A percentile compares a stretch with the other conserved stretches of the same genome.
These are phyloP conservation scores for Macrophomina pseudophaseolina DNA, from an alignment of 2,329 filamentous ascomycete species.

Conservation along the genomic window DNA sequence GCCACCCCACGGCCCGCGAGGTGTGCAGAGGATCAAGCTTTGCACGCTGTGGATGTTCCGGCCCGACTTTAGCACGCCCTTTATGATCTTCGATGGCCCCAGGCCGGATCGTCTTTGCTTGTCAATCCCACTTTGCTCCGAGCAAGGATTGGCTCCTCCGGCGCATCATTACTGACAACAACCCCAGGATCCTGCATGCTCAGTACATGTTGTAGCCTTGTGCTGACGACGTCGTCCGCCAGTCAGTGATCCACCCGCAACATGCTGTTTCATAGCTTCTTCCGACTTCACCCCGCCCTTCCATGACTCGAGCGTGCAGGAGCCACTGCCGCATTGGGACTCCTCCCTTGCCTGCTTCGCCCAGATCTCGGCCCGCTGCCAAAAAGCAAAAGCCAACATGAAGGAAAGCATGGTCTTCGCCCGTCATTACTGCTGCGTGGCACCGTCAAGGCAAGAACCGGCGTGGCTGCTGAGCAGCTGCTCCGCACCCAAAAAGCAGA, in stretches of 20 bases:
- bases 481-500: background rate
- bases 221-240: background rate
- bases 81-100: constrained; percentile 13
- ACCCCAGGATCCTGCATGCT: background rate
- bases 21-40: background rate
- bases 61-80: background rate
- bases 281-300: background rate
- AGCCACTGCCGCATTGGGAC: background rate
- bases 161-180: background rate
- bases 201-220: background rate
- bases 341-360: background rate
- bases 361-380: background rate
- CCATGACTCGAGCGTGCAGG: background rate
- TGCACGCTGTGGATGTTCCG: background rate
- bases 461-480: background rate
- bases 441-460: background rate
- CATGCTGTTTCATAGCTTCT: background rate
- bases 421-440: background rate
- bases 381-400: background rate
- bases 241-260: background rate
- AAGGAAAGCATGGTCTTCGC: background rate
- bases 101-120: constrained; percentile 1
- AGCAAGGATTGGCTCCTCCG: background rate
- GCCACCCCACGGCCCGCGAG: too few species aligned
- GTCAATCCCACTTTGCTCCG: constrained; percentile 14